Conservation (phyloP, 441 rosid species). For the Populus hybrid region DNA sequence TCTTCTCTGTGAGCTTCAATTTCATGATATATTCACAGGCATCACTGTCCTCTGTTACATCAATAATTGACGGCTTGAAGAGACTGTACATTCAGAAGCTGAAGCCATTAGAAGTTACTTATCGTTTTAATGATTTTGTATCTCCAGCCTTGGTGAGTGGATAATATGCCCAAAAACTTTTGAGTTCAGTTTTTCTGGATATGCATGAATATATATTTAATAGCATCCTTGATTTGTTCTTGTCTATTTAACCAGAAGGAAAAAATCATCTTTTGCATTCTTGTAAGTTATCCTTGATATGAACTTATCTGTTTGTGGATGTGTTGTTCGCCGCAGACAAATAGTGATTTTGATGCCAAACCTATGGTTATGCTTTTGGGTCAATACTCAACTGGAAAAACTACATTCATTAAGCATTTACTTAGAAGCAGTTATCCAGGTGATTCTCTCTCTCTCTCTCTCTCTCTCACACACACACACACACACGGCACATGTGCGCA, state of each 20-base stretch:
- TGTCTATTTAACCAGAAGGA: neutral
- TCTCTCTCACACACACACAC: no score
- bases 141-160: constrained; percentile 71
- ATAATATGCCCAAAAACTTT: neutral
- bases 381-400: constrained; percentile 97
- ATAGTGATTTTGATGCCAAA: constrained; percentile 96
- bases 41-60: constrained; percentile 82
- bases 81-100: constrained; percentile 79
- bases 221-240: constrained; percentile 6
- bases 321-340: constrained; percentile 46
- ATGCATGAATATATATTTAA: constrained; percentile 7
- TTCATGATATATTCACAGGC: constrained; percentile 43
- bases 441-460: constrained; percentile 18
- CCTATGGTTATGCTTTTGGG: constrained; percentile 99
- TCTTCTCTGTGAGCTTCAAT: neutral
- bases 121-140: constrained; percentile 85
- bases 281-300: neutral
- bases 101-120: constrained; percentile 86
- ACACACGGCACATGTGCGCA: neutral
- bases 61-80: constrained; percentile 90
- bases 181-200: constrained; percentile 5
- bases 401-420: constrained; percentile 94
- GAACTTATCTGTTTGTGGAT: constrained; percentile 9
- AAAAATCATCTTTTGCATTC: neutral
- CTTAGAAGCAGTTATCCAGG: constrained; percentile 87